A percentile compares a stretch with the other conserved stretches of the same genome.
phyloP scores from a whole-genome alignment of 106 monocot species.

The Dactylorhiza incarnata region DNA sequence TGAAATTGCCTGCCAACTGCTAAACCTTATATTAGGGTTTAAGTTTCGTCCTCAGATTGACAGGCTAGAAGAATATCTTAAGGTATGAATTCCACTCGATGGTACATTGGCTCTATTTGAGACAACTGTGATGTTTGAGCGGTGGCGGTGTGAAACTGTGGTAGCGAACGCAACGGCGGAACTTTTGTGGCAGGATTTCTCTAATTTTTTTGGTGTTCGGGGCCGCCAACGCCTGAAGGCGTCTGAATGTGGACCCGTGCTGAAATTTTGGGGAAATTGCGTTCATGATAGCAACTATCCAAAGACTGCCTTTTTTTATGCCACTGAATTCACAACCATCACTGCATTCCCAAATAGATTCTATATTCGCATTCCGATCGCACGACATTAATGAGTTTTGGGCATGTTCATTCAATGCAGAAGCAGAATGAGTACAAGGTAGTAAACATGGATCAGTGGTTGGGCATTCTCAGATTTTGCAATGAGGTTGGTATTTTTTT shows the following conservation, averaged over 20 bases:
- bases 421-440: constrained; percentile 87
- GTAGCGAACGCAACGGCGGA: too few relatives aligned
- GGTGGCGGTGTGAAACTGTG: too few relatives aligned
- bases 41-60: constrained; percentile 54
- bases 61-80: constrained; percentile 65
- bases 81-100: constrained; percentile 32
- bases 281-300: too few relatives aligned
- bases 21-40: constrained; percentile 60
- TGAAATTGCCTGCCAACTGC: constrained; percentile 64
- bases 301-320: too few relatives aligned
- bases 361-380: too few relatives aligned
- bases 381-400: neutral
- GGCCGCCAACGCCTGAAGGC: too few relatives aligned
- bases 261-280: too few relatives aligned
- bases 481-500: constrained; percentile 48
- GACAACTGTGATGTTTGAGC: too few relatives aligned
- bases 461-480: constrained; percentile 69
- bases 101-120: neutral
- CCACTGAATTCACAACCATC: too few relatives aligned
- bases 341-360: too few relatives aligned
- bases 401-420: constrained; percentile 28
- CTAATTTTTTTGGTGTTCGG: too few relatives aligned
- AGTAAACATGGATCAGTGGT: constrained; percentile 97
- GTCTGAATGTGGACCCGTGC: too few relatives aligned
- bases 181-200: neutral